phyloP scores from a whole-genome alignment of 2,329 filamentous ascomycete genomes.

The Phoma sp. region DNA sequence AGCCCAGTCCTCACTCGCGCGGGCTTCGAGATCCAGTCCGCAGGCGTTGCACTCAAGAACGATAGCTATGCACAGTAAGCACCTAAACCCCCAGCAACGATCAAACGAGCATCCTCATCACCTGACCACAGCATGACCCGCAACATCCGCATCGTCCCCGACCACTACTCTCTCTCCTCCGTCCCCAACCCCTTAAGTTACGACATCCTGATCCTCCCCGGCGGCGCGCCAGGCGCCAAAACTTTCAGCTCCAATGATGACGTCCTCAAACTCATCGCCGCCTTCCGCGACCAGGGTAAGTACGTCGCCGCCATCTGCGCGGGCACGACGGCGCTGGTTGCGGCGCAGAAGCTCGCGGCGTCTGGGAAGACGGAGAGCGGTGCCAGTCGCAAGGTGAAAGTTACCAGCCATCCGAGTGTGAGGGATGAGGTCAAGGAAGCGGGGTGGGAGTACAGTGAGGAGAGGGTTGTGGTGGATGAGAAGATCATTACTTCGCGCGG shows the following conservation, averaged over 20 bases:
- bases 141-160: slow-evolving; percentile 46
- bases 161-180: slow-evolving; percentile 32
- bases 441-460: slow-evolving; percentile 46
- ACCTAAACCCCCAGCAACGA: not conserved
- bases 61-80: slow-evolving; percentile 39
- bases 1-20: slow-evolving; percentile 46
- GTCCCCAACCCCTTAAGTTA: slow-evolving; percentile 21
- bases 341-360: slow-evolving; percentile 21
- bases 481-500: slow-evolving; percentile 46
- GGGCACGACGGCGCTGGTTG: slow-evolving; percentile 47
- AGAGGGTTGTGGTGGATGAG: slow-evolving; percentile 45
- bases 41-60: slow-evolving; percentile 44
- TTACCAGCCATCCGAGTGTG: slow-evolving; percentile 50
- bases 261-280: slow-evolving; percentile 38
- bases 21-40: slow-evolving; percentile 46
- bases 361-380: slow-evolving; percentile 11
- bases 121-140: slow-evolving; percentile 42
- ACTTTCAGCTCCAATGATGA: slow-evolving; percentile 35
- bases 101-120: not conserved
- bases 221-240: slow-evolving; percentile 47
- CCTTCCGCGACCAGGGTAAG: slow-evolving; percentile 39
- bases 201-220: slow-evolving; percentile 48
- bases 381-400: slow-evolving; percentile 25
- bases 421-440: slow-evolving; percentile 34
- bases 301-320: slow-evolving; percentile 48